Evolutionary conservation across 2,329 filamentous ascomycete genomes (phyloP), one percentile per base, ranked within the genome.

Genomic region (Botryotinia globosa): DNA sequence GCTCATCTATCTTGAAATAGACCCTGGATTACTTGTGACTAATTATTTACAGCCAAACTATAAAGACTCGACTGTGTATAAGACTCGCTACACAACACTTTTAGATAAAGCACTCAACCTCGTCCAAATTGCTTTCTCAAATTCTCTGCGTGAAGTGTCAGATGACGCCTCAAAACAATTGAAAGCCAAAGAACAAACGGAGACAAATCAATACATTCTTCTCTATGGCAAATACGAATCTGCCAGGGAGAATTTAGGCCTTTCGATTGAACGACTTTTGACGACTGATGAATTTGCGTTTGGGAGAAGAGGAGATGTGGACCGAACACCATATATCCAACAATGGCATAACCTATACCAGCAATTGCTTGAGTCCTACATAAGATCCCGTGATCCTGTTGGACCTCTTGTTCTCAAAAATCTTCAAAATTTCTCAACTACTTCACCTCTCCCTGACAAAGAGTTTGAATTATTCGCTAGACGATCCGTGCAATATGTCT

Each of bases 1-100:
- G 16, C 7, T 42, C 37, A 42, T 32, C 16, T 7, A 25, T 42
- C 22, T 32, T 68, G n/a, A 56, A 20, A 22, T 20, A 20, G 59
- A 34, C 25, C 34, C n/a, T 65, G 58, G 29, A 76, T 81, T 68
- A 78, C 73, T 70, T n/a, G 68, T 34, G 71, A 75, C 70, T 76
- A 69, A 74, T 62, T 14, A 3, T 42, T 25, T 66, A 29, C 77
- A 94, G 91, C 88, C 92, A 14, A 89, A 89, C 12, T 97, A 98
- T 80, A 92, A 93, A 75, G 95, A 98, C 81, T 91, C 94, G 4
- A 91, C 94, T 75, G 90, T 92, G 2, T 98, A 98, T 81, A 88
- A 94, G 61, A 94, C 95, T 10, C 89, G 94, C 74, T 98, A 98
- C 81, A 90, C 93, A 74, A 87, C 96, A 0, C 86, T 98, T 20